phyloP scores from a whole-genome alignment of 192 early-diverging fungal species.

The Coemansia sp. region DNA sequence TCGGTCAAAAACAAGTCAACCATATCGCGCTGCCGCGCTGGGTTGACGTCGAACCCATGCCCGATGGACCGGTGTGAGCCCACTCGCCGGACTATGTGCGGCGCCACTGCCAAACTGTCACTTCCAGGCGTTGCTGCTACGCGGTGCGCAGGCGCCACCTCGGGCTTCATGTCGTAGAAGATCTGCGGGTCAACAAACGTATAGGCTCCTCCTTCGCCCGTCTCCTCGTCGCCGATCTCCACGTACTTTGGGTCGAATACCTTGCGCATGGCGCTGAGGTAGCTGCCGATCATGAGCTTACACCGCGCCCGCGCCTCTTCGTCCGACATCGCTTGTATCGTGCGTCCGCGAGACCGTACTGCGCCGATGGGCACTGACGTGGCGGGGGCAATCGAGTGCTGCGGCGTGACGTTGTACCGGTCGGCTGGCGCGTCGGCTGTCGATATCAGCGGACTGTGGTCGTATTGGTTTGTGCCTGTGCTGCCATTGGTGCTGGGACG shows the following conservation, averaged over 20 bases:
- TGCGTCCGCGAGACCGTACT: slow-evolving; percentile 35
- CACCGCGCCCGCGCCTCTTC: slow-evolving; percentile 35
- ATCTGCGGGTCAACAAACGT: slow-evolving; percentile 86
- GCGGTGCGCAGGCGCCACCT: slow-evolving; percentile 26
- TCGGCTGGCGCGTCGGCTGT: slow-evolving; percentile 25
- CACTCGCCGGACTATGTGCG: slow-evolving; percentile 23
- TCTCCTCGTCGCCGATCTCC: slow-evolving; percentile 58
- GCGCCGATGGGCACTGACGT: slow-evolving; percentile 19
- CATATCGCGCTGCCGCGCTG: slow-evolving; percentile 60
- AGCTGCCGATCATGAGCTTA: slow-evolving; percentile 56
- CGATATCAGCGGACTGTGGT: slow-evolving; percentile 48
- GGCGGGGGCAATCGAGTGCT: slow-evolving; percentile 2
- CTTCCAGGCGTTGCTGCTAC: slow-evolving; percentile 13
- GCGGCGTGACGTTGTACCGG: not conserved
- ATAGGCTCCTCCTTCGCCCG: slow-evolving; percentile 54
- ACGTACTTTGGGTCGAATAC: slow-evolving; percentile 68
- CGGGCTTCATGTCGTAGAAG: slow-evolving; percentile 67
- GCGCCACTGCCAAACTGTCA: slow-evolving; percentile 9
- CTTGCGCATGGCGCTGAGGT: slow-evolving; percentile 58
- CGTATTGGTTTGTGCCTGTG: slow-evolving; percentile 44
- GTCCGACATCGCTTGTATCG: slow-evolving; percentile 23
- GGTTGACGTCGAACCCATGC: slow-evolving; percentile 51
- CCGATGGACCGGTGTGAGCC: slow-evolving; percentile 47
- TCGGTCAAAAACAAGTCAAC: slow-evolving; percentile 74
- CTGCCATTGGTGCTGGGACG: slow-evolving; percentile 30